Base-by-base conservation (phyloP, 352 stramenopile genomes). In the Pythium dissotocum region DNA sequence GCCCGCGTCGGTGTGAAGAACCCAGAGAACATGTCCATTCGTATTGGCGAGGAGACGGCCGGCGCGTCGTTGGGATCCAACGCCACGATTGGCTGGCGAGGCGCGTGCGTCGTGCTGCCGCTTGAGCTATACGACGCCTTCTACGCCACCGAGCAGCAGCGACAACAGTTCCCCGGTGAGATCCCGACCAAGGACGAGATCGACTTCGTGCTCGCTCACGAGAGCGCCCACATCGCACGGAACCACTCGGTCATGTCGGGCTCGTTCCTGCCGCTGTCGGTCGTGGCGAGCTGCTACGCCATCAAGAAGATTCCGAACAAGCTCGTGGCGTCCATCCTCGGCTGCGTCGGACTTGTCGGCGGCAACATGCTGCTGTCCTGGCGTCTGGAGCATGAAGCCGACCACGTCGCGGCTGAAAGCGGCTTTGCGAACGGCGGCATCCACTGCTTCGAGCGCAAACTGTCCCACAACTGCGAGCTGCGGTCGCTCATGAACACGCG, bases 91-190 rank as follows among this genome's bases (percentile, higher is more conserved):
- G 60, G 69, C 13, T 68, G 71, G 13, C 78, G 78, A 35, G 84
- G 84, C 2, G 83, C 85, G 0, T 91, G 80, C 59, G 78, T 95
- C 35, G 77, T 93, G 33, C 69, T 95, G n/a, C 85, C 87, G 6
- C 72, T 87, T 36, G 80, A 91, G 46, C 71, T 95, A n/a, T 95
- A 95, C 69, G 79, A 91, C 16, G 87, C 85, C 6, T 95, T 90
- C 73, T 81, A 91, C 67, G 80, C 83, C 2, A 80, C 78, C 1
- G 35, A 59, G 0, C 79, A 82, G 44, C 42, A 85, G 49, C 77
- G 82, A 33, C 61, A 71, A 18, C 72, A 79, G 54, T 86, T 87
- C 63, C 75, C 82, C 1, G 69, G 61, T 13, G 40, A 75, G 62
- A 85, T 90, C 49, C 85, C 87, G 18, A 77, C 75, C 55, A 77